A percentile compares a stretch with the other conserved stretches of the same genome.
phyloP scores from a whole-genome alignment of 1,284 basidiomycete species.

The Inonotus obliquus region DNA sequence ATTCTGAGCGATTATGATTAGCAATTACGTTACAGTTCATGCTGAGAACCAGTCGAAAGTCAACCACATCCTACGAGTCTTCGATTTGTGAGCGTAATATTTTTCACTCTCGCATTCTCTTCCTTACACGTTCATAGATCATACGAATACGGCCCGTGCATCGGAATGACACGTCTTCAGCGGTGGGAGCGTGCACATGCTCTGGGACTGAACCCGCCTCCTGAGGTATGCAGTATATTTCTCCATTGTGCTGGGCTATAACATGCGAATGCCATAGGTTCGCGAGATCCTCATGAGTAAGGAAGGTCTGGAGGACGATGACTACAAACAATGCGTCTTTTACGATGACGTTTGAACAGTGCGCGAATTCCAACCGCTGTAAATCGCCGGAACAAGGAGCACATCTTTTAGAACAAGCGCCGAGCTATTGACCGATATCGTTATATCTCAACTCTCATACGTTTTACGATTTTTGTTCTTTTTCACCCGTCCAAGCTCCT shows the following conservation, averaged over 20 bases:
- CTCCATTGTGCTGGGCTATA: neutral
- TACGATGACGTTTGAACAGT: constrained; percentile 35
- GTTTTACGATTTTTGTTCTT: too few species aligned
- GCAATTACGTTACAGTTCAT: constrained; percentile 46
- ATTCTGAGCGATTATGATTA: neutral
- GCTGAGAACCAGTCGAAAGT: constrained; percentile 55
- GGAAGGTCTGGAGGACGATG: constrained; percentile 41
- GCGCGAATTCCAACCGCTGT: neutral
- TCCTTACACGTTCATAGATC: constrained; percentile 38
- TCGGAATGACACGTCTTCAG: constrained; percentile 79
- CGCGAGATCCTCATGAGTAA: constrained; percentile 65
- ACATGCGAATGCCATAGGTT: constrained; percentile 46
- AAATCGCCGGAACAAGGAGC: too few species aligned
- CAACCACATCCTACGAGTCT: constrained; percentile 71
- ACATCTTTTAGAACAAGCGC: too few species aligned
- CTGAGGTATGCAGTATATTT: constrained; percentile 51
- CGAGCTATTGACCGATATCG: too few species aligned
- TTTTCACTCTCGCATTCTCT: neutral
- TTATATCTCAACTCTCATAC: too few species aligned
- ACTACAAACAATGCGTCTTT: constrained; percentile 48
- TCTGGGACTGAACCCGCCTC: constrained; percentile 80
- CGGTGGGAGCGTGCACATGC: constrained; percentile 85
- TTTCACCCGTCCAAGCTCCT: too few species aligned
- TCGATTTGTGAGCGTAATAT: constrained; percentile 57
- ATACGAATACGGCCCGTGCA: constrained; percentile 81